These are phyloP conservation scores for Leucocoprinus leucothites DNA, from an alignment of 768 basidiomycete genomes.

Conservation along the genomic window DNA sequence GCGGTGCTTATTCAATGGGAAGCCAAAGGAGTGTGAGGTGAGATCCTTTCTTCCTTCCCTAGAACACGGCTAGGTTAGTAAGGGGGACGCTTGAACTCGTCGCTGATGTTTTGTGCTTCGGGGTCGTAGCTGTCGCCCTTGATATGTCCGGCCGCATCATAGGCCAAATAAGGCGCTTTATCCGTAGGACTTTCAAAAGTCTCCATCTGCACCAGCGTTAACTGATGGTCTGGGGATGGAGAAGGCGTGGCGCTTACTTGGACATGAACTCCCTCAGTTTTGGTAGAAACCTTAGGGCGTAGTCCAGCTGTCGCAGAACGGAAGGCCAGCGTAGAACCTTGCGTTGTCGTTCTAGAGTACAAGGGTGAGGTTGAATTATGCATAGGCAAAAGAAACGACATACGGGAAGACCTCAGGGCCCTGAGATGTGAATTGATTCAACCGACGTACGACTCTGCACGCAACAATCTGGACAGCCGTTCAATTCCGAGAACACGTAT, in stretches of 20 bases:
- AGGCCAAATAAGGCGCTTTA: slow-evolving; percentile 40
- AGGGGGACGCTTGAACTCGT: slow-evolving; percentile 63
- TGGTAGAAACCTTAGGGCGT: slow-evolving; percentile 31
- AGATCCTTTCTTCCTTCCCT: not conserved
- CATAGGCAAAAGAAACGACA: slow-evolving; percentile 20
- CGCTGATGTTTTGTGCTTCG: slow-evolving; percentile 54
- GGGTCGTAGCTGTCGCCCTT: slow-evolving; percentile 48
- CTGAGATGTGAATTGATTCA: slow-evolving; percentile 53
- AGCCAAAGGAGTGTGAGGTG: slow-evolving; percentile 4
- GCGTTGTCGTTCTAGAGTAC: slow-evolving; percentile 32
- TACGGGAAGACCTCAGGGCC: slow-evolving; percentile 55
- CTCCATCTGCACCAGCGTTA: slow-evolving; percentile 49
- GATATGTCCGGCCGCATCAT: slow-evolving; percentile 54
- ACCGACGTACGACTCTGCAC: slow-evolving; percentile 55
- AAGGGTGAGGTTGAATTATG: not conserved
- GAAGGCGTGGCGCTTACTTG: slow-evolving; percentile 37
- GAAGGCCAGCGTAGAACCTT: slow-evolving; percentile 60
- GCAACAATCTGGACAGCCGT: slow-evolving; percentile 53
- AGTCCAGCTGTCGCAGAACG: slow-evolving; percentile 40
- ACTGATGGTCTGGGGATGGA: not conserved
- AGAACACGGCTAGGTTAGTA: slow-evolving; percentile 24
- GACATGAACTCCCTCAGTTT: slow-evolving; percentile 55
- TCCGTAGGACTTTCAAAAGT: slow-evolving; percentile 51
- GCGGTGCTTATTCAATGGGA: not conserved
- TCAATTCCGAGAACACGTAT: not conserved